Base-by-base conservation (phyloP, 1,139 yeast species). In the Geotrichum australiense region DNA sequence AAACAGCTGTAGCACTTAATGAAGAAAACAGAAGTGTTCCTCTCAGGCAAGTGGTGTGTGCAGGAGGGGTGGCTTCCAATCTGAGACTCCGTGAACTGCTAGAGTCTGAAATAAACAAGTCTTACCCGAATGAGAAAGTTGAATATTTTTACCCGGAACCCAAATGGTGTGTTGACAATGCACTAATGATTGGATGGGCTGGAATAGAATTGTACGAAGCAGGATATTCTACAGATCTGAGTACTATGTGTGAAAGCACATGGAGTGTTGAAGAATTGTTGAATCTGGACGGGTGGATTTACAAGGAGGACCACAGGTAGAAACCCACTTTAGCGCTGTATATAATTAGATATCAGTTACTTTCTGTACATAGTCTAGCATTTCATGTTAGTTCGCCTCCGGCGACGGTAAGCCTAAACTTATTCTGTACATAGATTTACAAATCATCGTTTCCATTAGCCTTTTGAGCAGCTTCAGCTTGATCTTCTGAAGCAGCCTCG, bases 171-270 rank as follows among this genome's bases (percentile, higher is more conserved):
- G 86, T 96, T 0, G 98, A 91, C 57, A 93, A 91, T 61, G 96
- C 97, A 0, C 74, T 87, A 2, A 91, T 91, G 99, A 91, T 91
- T 42, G 98, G 96, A 0, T 84, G 94, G 76, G 95, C 97, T 0
- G 98, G 96, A 0, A 83, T 89, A 10, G 96, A 89, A 56, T 66
- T 87, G 12, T 81, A 68, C 57, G 95, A 87, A 57, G 56, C 60
- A 10, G 66, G 68, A 25, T 45, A 71, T 22, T 67, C 69, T 15
- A 73, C 85, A 0, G 73, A 70, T 23, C 56, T 80, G 32, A 65
- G 64, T 12, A 72, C 78, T 4, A 56, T 70, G 8, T 89, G 93
- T 1, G 64, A 76, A 1, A 66, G 86, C 35, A 82, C 76, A 60
- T 85, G 95, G 95, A 89, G 94, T 1, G 57, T 60, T 2, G 51